Base-by-base conservation (phyloP, 306 rosid genomes). In the Phaseolus lunatus region DNA sequence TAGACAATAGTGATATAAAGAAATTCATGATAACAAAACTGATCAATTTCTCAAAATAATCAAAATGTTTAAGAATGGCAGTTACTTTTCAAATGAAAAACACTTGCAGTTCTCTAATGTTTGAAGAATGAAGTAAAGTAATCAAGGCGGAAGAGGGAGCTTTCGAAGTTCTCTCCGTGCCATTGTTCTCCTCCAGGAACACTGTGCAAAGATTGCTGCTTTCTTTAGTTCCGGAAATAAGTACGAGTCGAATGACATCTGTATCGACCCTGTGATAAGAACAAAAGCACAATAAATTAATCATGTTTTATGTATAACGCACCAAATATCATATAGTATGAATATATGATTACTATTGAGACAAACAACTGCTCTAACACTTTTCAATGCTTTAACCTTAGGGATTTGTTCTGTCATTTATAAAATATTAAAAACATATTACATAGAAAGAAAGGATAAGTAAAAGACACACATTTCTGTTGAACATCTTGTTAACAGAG, bases 161-260 rank as follows among this genome's bases (percentile, higher is more conserved):
- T 84, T 87, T 71, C 85, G 83, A 77, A 92, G 80, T 81, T 89
- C 95, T 80, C 76, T 85, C 10, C 87, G 89, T 39, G 99, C 99
- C 64, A 70, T 77, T 77, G 84, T 83, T 82, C 84, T 85, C 72
- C 99, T 89, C 89, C 89, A 82, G 47, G 77, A 80, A 85, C 97
- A 89, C 77, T 95, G 99, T 53, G 74, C 66, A 35, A 41, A 27
- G n/a, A 95, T 64, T 37, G 91, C 72, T 67, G 92, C 91, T 82
- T 81, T 89, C 83, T 67, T 92, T 50, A 85, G 49, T 70, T 82
- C 78, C 72, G 7, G 84, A 45, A 91, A 49, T 50, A 70, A 64
- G 18, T 20, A 69, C 13, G 82, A 7, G 83, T 84, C 39, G 77
- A 66, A 79, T 85, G 72, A 77, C 83, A 47, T 82, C 91, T 90